Percentiles rank a stretch among this genome's conserved stretches.
Evolutionary conservation across 352 stramenopile genomes (phyloP).

Genomic region (Peronospora belbahrii): DNA sequence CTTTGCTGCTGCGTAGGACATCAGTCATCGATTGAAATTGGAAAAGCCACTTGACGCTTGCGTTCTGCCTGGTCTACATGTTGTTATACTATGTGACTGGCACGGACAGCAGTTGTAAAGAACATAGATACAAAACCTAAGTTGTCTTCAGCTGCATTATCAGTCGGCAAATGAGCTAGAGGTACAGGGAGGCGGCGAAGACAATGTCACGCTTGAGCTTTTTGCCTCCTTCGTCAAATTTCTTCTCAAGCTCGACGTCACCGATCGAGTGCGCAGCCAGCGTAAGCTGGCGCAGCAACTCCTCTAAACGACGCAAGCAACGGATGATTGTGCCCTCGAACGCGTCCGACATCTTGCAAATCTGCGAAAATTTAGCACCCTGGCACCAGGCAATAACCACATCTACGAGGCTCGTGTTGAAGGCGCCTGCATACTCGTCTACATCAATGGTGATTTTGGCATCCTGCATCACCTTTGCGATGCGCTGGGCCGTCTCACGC

Average conservation of each 20-base stretch:
- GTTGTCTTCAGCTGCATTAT: slow-evolving; percentile 4
- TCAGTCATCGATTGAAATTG: too few species aligned
- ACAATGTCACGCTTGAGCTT: slow-evolving; percentile 99
- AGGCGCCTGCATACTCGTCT: slow-evolving; percentile 95
- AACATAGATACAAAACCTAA: slow-evolving; percentile 1
- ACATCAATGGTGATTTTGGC: slow-evolving; percentile 92
- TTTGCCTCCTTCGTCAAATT: slow-evolving; percentile 95
- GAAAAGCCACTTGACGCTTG: too few species aligned
- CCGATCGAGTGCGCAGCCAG: slow-evolving; percentile 94
- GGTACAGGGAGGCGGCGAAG: slow-evolving; percentile 98
- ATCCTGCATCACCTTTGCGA: slow-evolving; percentile 88
- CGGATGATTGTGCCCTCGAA: slow-evolving; percentile 99
- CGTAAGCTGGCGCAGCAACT: slow-evolving; percentile 95
- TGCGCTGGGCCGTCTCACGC: slow-evolving; percentile 88
- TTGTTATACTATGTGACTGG: too few species aligned
- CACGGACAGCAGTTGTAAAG: neutral
- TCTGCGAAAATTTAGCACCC: slow-evolving; percentile 97
- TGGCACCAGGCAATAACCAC: slow-evolving; percentile 96
- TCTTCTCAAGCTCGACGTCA: slow-evolving; percentile 94
- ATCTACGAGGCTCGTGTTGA: slow-evolving; percentile 98
- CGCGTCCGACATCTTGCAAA: slow-evolving; percentile 96
- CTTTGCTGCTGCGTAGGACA: too few species aligned
- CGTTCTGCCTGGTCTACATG: too few species aligned
- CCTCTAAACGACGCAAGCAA: slow-evolving; percentile 93
- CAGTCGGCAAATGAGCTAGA: slow-evolving; percentile 47